A percentile compares a stretch with the other conserved stretches of the same genome.
These are phyloP conservation scores for Isatis tinctoria DNA, from an alignment of 345 rosid species.

Conservation along the genomic window DNA sequence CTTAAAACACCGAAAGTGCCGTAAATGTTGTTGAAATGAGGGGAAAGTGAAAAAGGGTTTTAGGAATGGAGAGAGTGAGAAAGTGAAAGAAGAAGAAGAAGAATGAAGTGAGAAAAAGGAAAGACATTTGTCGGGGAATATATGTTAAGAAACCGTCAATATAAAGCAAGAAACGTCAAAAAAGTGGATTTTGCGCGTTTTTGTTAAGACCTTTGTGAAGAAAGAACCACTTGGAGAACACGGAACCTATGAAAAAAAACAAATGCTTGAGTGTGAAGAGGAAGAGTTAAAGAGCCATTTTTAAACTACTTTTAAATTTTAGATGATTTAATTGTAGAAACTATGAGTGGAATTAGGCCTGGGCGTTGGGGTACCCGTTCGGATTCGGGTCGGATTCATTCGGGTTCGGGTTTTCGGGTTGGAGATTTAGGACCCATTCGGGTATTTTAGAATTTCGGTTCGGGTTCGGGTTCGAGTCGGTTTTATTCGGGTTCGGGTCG, in stretches of 20 bases:
- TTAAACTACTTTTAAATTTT: not conserved
- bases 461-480: too few species aligned
- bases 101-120: constrained; percentile 22
- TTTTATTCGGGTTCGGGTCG: too few species aligned
- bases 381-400: constrained; percentile 8
- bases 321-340: not conserved
- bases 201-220: constrained; percentile 26
- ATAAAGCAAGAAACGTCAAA: constrained; percentile 18
- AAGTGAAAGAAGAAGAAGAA: constrained; percentile 22
- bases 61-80: constrained; percentile 11
- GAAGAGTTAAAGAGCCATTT: not conserved
- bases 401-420: too few species aligned
- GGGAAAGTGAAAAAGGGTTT: constrained; percentile 1
- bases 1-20: constrained; percentile 17
- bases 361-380: too few species aligned
- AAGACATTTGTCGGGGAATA: constrained; percentile 28
- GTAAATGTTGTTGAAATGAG: not conserved
- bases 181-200: constrained; percentile 31
- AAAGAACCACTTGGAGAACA: constrained; percentile 35
- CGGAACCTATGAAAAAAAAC: not conserved
- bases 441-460: too few species aligned
- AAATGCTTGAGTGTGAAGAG: constrained; percentile 22
- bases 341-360: not conserved
- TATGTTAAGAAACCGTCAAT: constrained; percentile 20
- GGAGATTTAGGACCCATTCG: too few species aligned